phyloP scores from a whole-genome alignment of 345 rosid species.

The Cochlearia excelsa region DNA sequence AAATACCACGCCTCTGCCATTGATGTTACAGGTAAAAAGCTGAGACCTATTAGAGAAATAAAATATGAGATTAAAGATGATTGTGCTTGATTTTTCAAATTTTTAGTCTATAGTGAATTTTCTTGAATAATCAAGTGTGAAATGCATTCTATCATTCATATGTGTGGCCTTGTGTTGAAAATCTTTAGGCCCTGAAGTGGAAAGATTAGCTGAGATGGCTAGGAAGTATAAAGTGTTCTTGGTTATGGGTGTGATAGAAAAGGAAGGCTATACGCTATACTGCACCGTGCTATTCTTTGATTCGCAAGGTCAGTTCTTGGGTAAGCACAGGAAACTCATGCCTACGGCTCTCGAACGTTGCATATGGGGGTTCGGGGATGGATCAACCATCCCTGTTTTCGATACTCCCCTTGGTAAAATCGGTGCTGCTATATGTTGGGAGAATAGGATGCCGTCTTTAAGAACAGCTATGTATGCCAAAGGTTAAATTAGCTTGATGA shows the following conservation, averaged over 20 bases:
- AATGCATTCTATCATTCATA: background rate
- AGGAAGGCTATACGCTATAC: conserved; percentile 87
- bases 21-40: conserved; percentile 68
- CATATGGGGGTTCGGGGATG: conserved; percentile 96
- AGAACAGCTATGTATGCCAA: conserved; percentile 91
- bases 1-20: conserved; percentile 84
- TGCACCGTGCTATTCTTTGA: conserved; percentile 81
- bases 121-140: background rate
- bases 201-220: conserved; percentile 77
- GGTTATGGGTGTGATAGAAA: conserved; percentile 93
- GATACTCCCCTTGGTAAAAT: conserved; percentile 81
- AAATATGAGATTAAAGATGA: background rate
- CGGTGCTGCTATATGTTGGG: conserved; percentile 95
- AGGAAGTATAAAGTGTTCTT: conserved; percentile 75
- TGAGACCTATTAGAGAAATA: background rate
- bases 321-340: conserved; percentile 90
- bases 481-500: conserved; percentile 42
- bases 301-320: conserved; percentile 71
- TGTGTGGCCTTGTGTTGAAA: no score
- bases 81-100: background rate
- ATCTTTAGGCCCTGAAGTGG: conserved; percentile 73
- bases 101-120: background rate
- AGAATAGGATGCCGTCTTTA: conserved; percentile 89
- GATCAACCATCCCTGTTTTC: conserved; percentile 81
- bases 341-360: conserved; percentile 87